Conservation (phyloP, 768 basidiomycete species). For the Lentinus brumalis region DNA sequence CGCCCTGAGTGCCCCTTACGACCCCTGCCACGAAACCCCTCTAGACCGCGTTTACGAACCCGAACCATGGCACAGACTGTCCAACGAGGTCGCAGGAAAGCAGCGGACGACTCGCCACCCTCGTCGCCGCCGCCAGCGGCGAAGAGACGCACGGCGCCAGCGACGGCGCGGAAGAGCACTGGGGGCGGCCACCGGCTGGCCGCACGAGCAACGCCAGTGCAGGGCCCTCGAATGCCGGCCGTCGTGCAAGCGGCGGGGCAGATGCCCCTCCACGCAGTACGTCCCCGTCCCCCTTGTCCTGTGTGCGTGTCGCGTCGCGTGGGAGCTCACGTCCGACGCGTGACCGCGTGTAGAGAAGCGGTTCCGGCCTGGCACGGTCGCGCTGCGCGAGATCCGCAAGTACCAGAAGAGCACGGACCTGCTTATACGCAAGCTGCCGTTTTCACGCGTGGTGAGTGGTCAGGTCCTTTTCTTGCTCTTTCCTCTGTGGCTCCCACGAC, state of each 20-base stretch:
- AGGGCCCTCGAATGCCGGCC: slow-evolving; percentile 19
- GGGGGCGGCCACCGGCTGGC: slow-evolving; percentile 54
- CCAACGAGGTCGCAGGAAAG: slow-evolving; percentile 49
- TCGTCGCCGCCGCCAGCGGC: slow-evolving; percentile 48
- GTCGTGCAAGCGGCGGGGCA: slow-evolving; percentile 21
- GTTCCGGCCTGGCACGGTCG: slow-evolving; percentile 90
- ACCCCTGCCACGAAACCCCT: background rate
- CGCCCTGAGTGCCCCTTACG: background rate
- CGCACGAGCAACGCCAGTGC: slow-evolving; percentile 22
- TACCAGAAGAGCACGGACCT: slow-evolving; percentile 95
- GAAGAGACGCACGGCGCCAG: slow-evolving; percentile 58
- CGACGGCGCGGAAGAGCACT: slow-evolving; percentile 85
- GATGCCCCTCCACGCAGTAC: slow-evolving; percentile 14
- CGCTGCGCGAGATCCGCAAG: slow-evolving; percentile 88
- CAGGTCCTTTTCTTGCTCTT: background rate
- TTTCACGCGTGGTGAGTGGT: slow-evolving; percentile 81
- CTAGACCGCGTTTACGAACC: background rate
- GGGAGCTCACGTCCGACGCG: background rate
- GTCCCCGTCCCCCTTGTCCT: background rate
- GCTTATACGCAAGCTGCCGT: slow-evolving; percentile 84
- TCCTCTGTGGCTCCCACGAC: background rate
- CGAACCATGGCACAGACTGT: slow-evolving; percentile 67
- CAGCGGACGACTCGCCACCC: slow-evolving; percentile 43
- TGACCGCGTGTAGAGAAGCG: slow-evolving; percentile 42
- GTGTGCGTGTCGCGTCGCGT: background rate